Conservation (phyloP, 2,329 filamentous ascomycete species). For the Diaporthe vaccinii region DNA sequence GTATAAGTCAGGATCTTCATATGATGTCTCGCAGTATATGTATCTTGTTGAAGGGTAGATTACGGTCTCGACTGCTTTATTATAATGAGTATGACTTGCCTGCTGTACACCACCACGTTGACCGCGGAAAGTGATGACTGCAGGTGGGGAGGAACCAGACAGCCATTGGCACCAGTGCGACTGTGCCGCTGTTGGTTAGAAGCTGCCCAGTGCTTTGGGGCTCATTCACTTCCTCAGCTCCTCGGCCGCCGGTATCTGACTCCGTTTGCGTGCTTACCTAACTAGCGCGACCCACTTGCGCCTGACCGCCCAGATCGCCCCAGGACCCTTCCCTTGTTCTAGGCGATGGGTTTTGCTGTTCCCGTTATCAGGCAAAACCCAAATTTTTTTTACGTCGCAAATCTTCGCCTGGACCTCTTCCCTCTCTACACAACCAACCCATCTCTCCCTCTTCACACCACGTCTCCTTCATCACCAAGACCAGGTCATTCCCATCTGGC, state of each 20-base stretch:
- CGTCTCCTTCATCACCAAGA: constrained; percentile 40
- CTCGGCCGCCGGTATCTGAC: background rate
- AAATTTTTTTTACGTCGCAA: constrained; percentile 39
- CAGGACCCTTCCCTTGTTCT: constrained; percentile 29
- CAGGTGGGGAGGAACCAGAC: background rate
- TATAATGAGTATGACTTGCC: constrained; percentile 22
- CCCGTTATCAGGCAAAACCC: constrained; percentile 36
- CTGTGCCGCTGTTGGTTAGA: constrained; percentile 11
- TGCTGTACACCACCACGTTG: background rate
- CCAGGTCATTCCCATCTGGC: constrained; percentile 41
- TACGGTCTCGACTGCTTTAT: constrained; percentile 18
- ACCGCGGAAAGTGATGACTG: background rate
- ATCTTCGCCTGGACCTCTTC: constrained; percentile 18
- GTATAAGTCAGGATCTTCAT: constrained; percentile 33
- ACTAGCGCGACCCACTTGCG: constrained; percentile 21
- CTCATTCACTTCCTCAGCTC: background rate
- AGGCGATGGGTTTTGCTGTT: constrained; percentile 24
- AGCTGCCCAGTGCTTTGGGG: background rate
- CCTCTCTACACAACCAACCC: constrained; percentile 33
- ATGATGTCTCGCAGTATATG: constrained; percentile 27
- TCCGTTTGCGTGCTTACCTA: constrained; percentile 35
- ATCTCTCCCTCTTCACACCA: constrained; percentile 38
- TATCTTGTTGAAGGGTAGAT: constrained; percentile 16
- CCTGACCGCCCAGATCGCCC: constrained; percentile 26
- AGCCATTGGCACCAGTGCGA: background rate